Base-by-base conservation (phyloP, 345 rosid species). In the Anastatica hierochuntica region DNA sequence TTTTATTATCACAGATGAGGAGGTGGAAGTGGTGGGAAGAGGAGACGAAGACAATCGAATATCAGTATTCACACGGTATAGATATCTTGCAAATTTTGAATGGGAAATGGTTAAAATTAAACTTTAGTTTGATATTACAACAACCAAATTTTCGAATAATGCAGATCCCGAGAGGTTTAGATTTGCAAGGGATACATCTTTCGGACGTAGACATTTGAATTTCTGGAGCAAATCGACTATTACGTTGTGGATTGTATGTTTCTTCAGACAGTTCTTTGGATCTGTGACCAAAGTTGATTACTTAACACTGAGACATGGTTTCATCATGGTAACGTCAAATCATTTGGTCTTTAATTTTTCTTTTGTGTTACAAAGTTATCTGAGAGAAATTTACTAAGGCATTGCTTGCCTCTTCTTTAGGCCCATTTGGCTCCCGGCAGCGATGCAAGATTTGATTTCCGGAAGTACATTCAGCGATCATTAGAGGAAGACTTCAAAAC, bases 101-200 rank as follows among this genome's bases (percentile, higher is more conserved):
- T 5, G 16, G 29, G n/a, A 0, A 64, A 63, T 14, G 0, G 20
- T 21, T n/a, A n/a, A n/a, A n/a, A n/a, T n/a, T n/a, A n/a, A n/a
- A n/a, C n/a, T n/a, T n/a, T n/a, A n/a, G n/a, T n/a, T n/a, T n/a
- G n/a, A n/a, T n/a, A n/a, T n/a, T n/a, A n/a, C n/a, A n/a, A n/a
- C n/a, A n/a, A n/a, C n/a, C n/a, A n/a, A n/a, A 5, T 5, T 17
- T 20, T 33, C 2, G 24, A 8, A 41, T 51, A 11, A 47, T 23
- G 47, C 72, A 92, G 98, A 92, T 72, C 97, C 98, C 0, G 94
- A 85, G 58, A 80, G 98, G 68, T 92, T 92, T 61, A 76, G 97
- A 38, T 85, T n/a, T n/a, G n/a, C n/a, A n/a, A n/a, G n/a, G n/a
- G n/a, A n/a, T n/a, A n/a, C n/a, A 56, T 88, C 99, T 2, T 92